Evolutionary conservation across 2,329 filamentous ascomycete genomes (phyloP), one percentile per base, ranked within the genome.

Genomic region (Allantophomopsis lycopodina): DNA sequence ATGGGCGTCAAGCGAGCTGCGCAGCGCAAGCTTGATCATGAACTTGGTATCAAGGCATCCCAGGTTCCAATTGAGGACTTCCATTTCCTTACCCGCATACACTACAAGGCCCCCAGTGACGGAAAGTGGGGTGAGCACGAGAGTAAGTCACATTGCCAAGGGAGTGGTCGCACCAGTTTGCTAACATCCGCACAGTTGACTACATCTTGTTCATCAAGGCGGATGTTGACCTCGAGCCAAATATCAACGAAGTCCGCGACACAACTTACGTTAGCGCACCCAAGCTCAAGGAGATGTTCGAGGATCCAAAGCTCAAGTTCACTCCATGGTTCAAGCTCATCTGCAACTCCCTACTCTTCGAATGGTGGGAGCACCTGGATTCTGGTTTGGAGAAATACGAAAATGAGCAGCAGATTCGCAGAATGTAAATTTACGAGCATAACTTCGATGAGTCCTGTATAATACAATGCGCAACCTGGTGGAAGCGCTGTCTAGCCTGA

Each of bases 271-370:
- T 95, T 44, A 79, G 79, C 16, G 72, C 83, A 32, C 79, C 87
- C 17, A 79, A 87, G 52, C 69, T 98, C 49, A 91, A 86, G 69
- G 58, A 71, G 50, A 84, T 89, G 71, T 95, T 98, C 60, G 66
- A 79, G 53, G 81, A 95, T 55, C 76, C 82, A 3, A 69, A 64
- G 39, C 69, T 94, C 51, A 83, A 80, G 53, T 96, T 96, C 61
- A 98, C 91, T 1, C 91, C 91, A 1, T 98, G 91, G 91, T 98
- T 98, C 70, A 94, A 94, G 71, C 79, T 98, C 50, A 96, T 98
- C 56, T 98, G 91, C 71, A 73, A 96, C 60, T 87, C 85, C 37
- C 88, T 96, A 84, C 74, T 98, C 33, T 98, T 94, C 54, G 82
- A 95, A 61, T 98, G 91, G 91, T 98, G 91, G 91, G 69, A 79